phyloP scores from a whole-genome alignment of 257 asterid genomes.

The Agastache rugosa region DNA sequence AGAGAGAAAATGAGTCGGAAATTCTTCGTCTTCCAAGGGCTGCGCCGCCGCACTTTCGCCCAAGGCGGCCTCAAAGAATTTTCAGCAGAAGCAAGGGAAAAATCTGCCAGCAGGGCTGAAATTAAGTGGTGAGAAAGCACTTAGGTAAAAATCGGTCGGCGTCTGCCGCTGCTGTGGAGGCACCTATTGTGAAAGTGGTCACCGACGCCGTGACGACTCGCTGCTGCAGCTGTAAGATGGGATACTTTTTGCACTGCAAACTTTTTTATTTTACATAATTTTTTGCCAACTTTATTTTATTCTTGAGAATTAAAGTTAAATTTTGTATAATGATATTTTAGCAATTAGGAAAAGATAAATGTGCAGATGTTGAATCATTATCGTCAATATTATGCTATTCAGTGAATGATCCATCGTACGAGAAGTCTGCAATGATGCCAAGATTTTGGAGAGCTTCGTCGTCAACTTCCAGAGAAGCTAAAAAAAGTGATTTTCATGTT shows the following conservation, averaged over 20 bases:
- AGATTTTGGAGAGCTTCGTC: slow-evolving; percentile 34
- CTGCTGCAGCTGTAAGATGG: slow-evolving; percentile 80
- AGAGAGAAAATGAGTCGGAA: slow-evolving; percentile 31
- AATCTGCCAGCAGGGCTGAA: slow-evolving; percentile 70
- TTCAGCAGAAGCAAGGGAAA: slow-evolving; percentile 52
- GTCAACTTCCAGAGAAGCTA: slow-evolving; percentile 42
- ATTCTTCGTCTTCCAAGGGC: slow-evolving; percentile 48
- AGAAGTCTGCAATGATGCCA: slow-evolving; percentile 46
- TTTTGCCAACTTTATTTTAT: background rate
- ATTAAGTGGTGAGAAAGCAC: slow-evolving; percentile 62
- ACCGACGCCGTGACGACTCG: slow-evolving; percentile 81
- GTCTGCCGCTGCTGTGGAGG: slow-evolving; percentile 48
- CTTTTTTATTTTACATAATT: too few relatives aligned
- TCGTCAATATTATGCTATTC: slow-evolving; percentile 55
- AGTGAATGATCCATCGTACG: slow-evolving; percentile 67
- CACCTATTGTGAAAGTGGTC: slow-evolving; percentile 34
- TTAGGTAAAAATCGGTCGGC: slow-evolving; percentile 85
- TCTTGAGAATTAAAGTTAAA: background rate
- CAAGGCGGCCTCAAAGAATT: slow-evolving; percentile 37
- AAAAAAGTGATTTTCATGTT: slow-evolving; percentile 11
- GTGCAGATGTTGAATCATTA: slow-evolving; percentile 52
- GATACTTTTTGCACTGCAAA: slow-evolving; percentile 84
- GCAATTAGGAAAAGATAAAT: background rate
- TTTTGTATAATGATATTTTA: background rate
- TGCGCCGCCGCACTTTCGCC: slow-evolving; percentile 23